Percentiles rank a stretch among this genome's conserved stretches.
These are phyloP conservation scores for Penicillium sp. DNA, from an alignment of 2,329 filamentous ascomycete species.

Conservation along the genomic window DNA sequence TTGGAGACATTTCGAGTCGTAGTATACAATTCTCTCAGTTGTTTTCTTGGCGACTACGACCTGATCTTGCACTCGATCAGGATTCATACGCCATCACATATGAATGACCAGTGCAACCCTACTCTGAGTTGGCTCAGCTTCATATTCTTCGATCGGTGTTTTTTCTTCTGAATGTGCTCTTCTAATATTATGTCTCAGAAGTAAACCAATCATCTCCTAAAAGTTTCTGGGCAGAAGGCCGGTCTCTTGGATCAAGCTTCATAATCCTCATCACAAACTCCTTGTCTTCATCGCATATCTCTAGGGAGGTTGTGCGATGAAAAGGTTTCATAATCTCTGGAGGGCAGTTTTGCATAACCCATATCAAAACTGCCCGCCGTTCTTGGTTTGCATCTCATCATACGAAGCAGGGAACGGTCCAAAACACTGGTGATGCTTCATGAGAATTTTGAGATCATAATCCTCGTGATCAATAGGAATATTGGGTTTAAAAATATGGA, in stretches of 20 bases:
- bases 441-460: conserved; percentile 25
- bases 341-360: conserved; percentile 20
- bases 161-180: no score
- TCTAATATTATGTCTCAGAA: no score
- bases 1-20: no score
- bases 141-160: no score
- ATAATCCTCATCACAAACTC: conserved; percentile 44
- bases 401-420: conserved; percentile 24
- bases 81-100: no score
- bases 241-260: conserved; percentile 45
- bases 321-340: conserved; percentile 18
- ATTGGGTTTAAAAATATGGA: conserved; percentile 24
- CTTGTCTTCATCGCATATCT: conserved; percentile 33
- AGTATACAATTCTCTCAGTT: no score
- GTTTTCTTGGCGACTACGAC: no score
- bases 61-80: no score
- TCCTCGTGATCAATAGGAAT: conserved; percentile 21
- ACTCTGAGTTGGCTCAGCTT: no score
- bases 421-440: conserved; percentile 23
- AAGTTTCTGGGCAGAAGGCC: conserved; percentile 17
- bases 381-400: conserved; percentile 17
- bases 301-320: conserved; percentile 16
- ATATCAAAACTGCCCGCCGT: conserved; percentile 11
- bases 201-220: not conserved
- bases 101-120: no score